Percentiles rank a stretch among this genome's conserved stretches.
Conservation (phyloP, 257 asterid species). For the Solanum ossicruentum region DNA sequence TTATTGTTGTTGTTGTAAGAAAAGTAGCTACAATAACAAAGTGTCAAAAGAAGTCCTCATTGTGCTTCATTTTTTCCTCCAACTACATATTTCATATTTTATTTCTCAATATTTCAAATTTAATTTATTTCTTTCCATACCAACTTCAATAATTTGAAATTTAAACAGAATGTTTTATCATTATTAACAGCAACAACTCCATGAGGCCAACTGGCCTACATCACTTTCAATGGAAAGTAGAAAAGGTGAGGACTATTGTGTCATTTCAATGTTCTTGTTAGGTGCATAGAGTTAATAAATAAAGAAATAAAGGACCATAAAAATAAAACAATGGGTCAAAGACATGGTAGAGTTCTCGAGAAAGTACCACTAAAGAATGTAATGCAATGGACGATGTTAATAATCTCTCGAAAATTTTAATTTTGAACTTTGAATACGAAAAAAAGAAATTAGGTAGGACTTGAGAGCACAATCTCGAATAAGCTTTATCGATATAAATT, state of each 20-base stretch:
- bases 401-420: neutral
- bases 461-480: neutral
- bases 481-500: neutral
- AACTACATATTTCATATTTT: neutral
- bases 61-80: neutral
- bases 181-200: neutral
- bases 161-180: neutral
- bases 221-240: neutral
- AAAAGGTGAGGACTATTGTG: neutral
- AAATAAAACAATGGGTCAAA: neutral
- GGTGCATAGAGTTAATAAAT: neutral
- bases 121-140: neutral
- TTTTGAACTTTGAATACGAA: neutral
- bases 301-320: neutral
- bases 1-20: no score
- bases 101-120: neutral
- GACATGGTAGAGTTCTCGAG: constrained; percentile 1
- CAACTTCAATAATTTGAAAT: neutral
- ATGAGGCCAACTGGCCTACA: neutral
- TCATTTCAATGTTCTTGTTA: neutral
- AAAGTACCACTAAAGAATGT: neutral
- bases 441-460: neutral
- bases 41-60: neutral
- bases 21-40: neutral
- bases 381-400: neutral